Percentiles rank a stretch among this genome's conserved stretches.
Conservation (phyloP, 345 rosid genomes). For the Gossypium longicalyx region DNA sequence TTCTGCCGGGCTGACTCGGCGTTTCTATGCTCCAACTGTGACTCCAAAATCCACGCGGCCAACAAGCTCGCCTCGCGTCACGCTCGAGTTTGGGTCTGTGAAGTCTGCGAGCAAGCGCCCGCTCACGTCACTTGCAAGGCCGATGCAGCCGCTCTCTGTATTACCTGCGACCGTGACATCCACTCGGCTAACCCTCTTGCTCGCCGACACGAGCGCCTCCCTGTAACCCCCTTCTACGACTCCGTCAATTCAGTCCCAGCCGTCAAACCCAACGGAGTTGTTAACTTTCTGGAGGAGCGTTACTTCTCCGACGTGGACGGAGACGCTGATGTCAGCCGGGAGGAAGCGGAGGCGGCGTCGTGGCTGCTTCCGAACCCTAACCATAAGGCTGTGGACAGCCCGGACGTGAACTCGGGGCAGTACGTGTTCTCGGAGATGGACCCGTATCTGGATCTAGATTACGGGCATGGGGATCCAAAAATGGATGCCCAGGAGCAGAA, state of each 20-base stretch:
- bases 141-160: conserved; percentile 97
- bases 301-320: conserved; percentile 42
- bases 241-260: conserved; percentile 37
- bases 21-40: conserved; percentile 79
- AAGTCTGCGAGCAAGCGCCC: conserved; percentile 98
- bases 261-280: conserved; percentile 33
- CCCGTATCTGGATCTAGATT: conserved; percentile 75
- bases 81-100: conserved; percentile 88
- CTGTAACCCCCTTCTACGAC: conserved; percentile 71
- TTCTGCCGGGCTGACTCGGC: conserved; percentile 95
- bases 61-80: conserved; percentile 95
- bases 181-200: conserved; percentile 96
- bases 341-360: conserved; percentile 85
- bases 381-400: conserved; percentile 44
- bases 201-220: conserved; percentile 86
- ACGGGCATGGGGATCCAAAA: conserved; percentile 54
- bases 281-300: conserved; percentile 44
- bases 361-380: conserved; percentile 78
- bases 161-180: conserved; percentile 91
- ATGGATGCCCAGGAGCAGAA: conserved; percentile 64
- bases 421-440: conserved; percentile 65
- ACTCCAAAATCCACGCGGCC: conserved; percentile 78
- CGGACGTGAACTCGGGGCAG: conserved; percentile 66
- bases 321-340: conserved; percentile 50
- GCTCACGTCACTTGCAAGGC: conserved; percentile 97